Conservation (phyloP, 768 basidiomycete species). For the Kwoniella newhampshirensis region DNA sequence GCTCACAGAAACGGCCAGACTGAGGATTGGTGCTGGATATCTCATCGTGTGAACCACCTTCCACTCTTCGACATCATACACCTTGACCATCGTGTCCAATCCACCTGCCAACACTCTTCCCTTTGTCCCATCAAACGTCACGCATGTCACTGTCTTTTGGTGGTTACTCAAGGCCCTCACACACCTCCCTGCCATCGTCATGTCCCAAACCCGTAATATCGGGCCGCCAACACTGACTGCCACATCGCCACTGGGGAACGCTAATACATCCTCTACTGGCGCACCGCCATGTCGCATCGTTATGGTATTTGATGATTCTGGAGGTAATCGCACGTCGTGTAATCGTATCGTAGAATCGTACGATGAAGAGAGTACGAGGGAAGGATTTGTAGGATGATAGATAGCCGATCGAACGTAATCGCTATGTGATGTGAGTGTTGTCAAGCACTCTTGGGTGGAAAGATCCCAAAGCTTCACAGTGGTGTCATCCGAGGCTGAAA, state of each 20-base stretch:
- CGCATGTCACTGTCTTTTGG: conserved; percentile 91
- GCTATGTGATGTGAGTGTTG: conserved; percentile 78
- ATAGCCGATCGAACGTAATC: conserved; percentile 96
- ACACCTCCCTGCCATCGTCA: conserved; percentile 73
- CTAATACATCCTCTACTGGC: conserved; percentile 88
- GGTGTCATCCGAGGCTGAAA: conserved; percentile 95
- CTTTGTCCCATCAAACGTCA: conserved; percentile 74
- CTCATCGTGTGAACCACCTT: conserved; percentile 98
- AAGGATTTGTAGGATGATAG: conserved; percentile 76
- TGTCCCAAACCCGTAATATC: conserved; percentile 90
- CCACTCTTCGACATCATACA: conserved; percentile 88
- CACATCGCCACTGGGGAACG: conserved; percentile 74
- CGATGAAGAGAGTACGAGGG: conserved; percentile 84
- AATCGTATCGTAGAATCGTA: conserved; percentile 89
- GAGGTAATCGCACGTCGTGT: conserved; percentile 68
- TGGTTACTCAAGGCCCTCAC: conserved; percentile 91
- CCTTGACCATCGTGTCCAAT: conserved; percentile 97
- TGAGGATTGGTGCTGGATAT: conserved; percentile 88
- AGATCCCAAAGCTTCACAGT: conserved; percentile 94
- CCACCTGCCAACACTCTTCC: conserved; percentile 82
- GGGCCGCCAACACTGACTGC: conserved; percentile 86
- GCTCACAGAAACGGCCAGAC: conserved; percentile 84
- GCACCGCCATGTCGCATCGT: conserved; percentile 57
- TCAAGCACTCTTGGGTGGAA: conserved; percentile 75
- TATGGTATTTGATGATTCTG: conserved; percentile 60